Base-by-base conservation (phyloP, 805 yeast genomes). In the Ogataea paraovalis region DNA sequence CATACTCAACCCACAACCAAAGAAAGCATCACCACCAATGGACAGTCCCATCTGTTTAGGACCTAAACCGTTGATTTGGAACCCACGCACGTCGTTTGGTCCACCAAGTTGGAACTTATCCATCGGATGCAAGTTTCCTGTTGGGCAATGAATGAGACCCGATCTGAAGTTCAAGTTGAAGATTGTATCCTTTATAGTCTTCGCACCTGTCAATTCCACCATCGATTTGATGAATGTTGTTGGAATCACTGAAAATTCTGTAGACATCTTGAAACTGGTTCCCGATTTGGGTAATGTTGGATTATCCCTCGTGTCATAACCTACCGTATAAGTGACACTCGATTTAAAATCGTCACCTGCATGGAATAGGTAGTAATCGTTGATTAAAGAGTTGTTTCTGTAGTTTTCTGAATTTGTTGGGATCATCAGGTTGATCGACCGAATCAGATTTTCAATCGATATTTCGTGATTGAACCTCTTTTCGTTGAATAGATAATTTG, bases 41-140 rank as follows among this genome's bases (percentile, higher is more conserved):
- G 79, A 68, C 25, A 76, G 62, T 27, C 72, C 73, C 64, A 67
- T 70, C 43, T 72, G 71, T 53, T 77, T 79, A 2, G 83, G 83
- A 0, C 84, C 83, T 39, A 79, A 53, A 1, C 83, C 82, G 39
- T 78, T 73, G 49, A 77, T 56, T 10, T 65, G 59, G 54, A 78
- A 79, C 1, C 82, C 75, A 39, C 83, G 67, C 8, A 79, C 71
- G 51, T 79, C 83, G 53, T 78, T 79, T 12, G 84, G 78, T 2
- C 84, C 84, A n/a, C 84, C 84, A 3, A 73, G 64, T 55, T 72
- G 76, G 48, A 78, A 79, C 41, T 80, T 64, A 58, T 79, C 84
- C 65, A 79, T 66, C 7, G 79, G 64, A 53, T 66, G 71, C 13
- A 71, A 52, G 16, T 43, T 22, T 5, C 60, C 34, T 12, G 57